Evolutionary conservation across 495 filamentous ascomycete genomes (phyloP), one percentile per base, ranked within the genome.

Genomic region (Platismatia glauca): DNA sequence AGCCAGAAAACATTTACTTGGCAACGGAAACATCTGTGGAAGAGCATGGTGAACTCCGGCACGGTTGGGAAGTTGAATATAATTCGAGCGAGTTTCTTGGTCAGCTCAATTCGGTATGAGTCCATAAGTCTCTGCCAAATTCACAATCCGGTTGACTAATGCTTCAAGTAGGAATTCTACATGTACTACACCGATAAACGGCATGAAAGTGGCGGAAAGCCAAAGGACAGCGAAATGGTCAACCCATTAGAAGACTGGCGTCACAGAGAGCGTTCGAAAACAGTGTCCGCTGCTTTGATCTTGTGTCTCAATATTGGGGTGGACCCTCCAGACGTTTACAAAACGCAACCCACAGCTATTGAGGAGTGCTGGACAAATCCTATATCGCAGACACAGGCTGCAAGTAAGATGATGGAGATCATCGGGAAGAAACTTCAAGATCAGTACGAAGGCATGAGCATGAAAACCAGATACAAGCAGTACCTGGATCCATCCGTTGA

Each of bases 171-270:
- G 86, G 85, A 82, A 63, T 97, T 95, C 82, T 97, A 93, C 77
- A 96, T 97, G 92, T 99, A 97, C 74, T 99, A 88, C 71, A 95
- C 91, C 55, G 94, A 97, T 71, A 97, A 97, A 72, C 86, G 91
- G 33, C 94, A 97, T 72, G 94, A 97, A 71, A 94, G 90, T n/a
- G 90, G 91, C 41, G 95, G 94, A 22, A 89, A 94, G 60, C 91
- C 95, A 13, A 88, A 92, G 71, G 80, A 81, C 44, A 78, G 81
- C 22, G 76, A 75, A 22, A 78, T 77, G 56, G 78, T 75, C 60
- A 81, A 80, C 74, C 82, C 82, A 7, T 83, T 93, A 16, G 86
- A 92, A 70, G 93, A 97, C 67, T 99, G 94, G 94, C 87, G 93
- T 53, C 96, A 96, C 89, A 86, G 88, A 61, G 95, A 99, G 73